These are phyloP conservation scores for Trametes sanguinea DNA, from an alignment of 768 basidiomycete genomes.

Conservation along the genomic window DNA sequence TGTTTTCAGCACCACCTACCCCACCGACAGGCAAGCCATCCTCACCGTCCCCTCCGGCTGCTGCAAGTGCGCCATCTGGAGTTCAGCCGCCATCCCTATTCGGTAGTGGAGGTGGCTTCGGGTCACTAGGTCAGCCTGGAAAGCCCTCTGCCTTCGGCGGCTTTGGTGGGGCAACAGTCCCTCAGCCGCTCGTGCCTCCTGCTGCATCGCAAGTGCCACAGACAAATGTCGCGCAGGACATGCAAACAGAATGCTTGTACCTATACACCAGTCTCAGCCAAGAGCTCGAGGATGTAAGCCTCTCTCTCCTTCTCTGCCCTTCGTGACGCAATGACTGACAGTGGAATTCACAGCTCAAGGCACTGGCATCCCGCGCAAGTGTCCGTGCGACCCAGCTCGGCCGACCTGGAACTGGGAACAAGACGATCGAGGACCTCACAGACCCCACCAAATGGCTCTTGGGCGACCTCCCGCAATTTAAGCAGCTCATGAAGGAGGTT, in stretches of 20 bases:
- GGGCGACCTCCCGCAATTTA: slow-evolving; percentile 54
- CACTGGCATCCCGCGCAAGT: slow-evolving; percentile 9
- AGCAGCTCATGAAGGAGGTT: slow-evolving; percentile 46
- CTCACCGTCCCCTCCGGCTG: not conserved
- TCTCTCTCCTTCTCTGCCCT: not conserved
- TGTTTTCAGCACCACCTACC: not conserved
- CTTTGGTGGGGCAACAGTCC: not conserved
- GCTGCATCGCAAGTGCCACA: slow-evolving; percentile 19
- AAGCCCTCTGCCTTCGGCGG: not conserved
- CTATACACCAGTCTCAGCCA: slow-evolving; percentile 48
- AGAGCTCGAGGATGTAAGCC: slow-evolving; percentile 63
- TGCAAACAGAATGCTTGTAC: slow-evolving; percentile 64
- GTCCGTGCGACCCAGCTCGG: slow-evolving; percentile 7
- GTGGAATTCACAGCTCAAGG: slow-evolving; percentile 12
- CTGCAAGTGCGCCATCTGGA: not conserved
- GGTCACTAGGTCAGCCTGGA: not conserved
- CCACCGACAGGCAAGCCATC: slow-evolving; percentile 1
- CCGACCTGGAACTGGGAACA: slow-evolving; percentile 42
- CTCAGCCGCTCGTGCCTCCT: not conserved
- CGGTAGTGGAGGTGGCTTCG: not conserved
- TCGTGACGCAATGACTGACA: not conserved
- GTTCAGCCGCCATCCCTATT: not conserved
- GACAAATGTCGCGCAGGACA: slow-evolving; percentile 52
- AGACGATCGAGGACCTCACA: slow-evolving; percentile 47
- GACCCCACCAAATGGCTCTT: slow-evolving; percentile 54